Conservation (phyloP, 2,329 filamentous ascomycete species). For the Alternaria consortialis region DNA sequence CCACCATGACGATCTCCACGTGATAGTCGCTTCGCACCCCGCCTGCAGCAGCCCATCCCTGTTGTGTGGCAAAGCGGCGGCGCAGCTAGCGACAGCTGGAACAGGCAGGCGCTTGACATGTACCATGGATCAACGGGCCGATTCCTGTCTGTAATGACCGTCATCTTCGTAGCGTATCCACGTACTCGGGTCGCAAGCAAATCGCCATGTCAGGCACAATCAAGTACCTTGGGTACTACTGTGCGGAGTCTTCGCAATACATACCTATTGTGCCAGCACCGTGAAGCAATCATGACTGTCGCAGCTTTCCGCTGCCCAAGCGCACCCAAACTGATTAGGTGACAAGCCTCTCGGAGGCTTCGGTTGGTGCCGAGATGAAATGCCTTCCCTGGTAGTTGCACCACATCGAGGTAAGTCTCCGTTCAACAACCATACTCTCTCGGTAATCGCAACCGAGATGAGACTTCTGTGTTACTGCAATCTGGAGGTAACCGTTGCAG, state of each 20-base stretch:
- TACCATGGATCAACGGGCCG: constrained; percentile 27
- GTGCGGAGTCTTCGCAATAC: constrained; percentile 10
- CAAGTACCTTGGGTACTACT: constrained; percentile 9
- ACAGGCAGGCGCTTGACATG: constrained; percentile 24
- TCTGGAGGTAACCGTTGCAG: constrained; percentile 10
- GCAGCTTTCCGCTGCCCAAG: neutral
- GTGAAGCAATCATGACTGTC: constrained; percentile 8
- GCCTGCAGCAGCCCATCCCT: constrained; percentile 3
- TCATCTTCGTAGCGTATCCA: constrained; percentile 19
- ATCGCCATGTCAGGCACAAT: constrained; percentile 3
- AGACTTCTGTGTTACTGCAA: constrained; percentile 6
- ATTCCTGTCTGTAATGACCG: constrained; percentile 18
- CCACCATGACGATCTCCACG: constrained; percentile 21
- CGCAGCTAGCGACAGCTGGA: constrained; percentile 14
- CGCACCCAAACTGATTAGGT: neutral
- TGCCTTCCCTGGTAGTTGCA: constrained; percentile 5
- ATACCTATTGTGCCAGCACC: constrained; percentile 4
- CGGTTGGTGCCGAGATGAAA: neutral
- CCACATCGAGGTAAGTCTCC: constrained; percentile 4
- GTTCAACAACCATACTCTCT: constrained; percentile 5
- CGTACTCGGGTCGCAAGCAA: constrained; percentile 9
- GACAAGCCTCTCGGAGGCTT: constrained; percentile 5
- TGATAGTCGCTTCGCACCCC: constrained; percentile 10
- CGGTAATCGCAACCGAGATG: constrained; percentile 10
- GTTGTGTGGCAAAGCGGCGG: constrained; percentile 10